Conservation (phyloP, 208 protist species). For the Crithidia fasciculata region DNA sequence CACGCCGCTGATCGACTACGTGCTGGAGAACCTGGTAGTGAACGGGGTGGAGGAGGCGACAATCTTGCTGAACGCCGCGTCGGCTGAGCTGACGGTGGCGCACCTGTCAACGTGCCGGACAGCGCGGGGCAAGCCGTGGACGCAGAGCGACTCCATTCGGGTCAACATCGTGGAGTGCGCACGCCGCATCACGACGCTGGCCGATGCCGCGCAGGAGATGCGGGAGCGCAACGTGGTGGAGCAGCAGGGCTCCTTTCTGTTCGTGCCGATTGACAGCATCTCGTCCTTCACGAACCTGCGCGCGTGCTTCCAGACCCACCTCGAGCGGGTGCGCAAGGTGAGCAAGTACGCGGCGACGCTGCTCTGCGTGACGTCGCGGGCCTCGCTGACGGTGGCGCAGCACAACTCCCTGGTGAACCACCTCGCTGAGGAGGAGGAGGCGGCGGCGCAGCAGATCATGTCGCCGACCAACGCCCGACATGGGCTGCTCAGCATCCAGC, state of each 20-base stretch:
- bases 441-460: conserved; percentile 19
- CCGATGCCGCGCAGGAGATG: conserved; percentile 67
- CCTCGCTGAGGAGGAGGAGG: conserved; percentile 36
- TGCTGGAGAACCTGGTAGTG: conserved; percentile 81
- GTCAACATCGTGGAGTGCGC: conserved; percentile 69
- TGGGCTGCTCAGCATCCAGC: conserved; percentile 37
- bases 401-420: conserved; percentile 67
- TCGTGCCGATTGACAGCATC: conserved; percentile 79
- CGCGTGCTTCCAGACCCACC: conserved; percentile 62
- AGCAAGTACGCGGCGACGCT: conserved; percentile 84
- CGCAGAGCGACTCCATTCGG: conserved; percentile 67
- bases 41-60: conserved; percentile 77
- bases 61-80: conserved; percentile 68
- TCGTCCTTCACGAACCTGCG: conserved; percentile 69
- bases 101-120: conserved; percentile 67
- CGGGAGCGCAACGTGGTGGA: conserved; percentile 78
- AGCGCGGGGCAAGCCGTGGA: conserved; percentile 67
- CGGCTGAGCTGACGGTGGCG: conserved; percentile 43
- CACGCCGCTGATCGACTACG: conserved; percentile 88
- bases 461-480: conserved; percentile 26
- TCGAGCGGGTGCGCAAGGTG: conserved; percentile 61
- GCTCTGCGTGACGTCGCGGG: conserved; percentile 66
- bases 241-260: conserved; percentile 79
- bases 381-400: conserved; percentile 55
- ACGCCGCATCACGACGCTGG: conserved; percentile 53